These are phyloP conservation scores for Sarcomyxa edulis DNA, from an alignment of 768 basidiomycete genomes.

Conservation along the genomic window DNA sequence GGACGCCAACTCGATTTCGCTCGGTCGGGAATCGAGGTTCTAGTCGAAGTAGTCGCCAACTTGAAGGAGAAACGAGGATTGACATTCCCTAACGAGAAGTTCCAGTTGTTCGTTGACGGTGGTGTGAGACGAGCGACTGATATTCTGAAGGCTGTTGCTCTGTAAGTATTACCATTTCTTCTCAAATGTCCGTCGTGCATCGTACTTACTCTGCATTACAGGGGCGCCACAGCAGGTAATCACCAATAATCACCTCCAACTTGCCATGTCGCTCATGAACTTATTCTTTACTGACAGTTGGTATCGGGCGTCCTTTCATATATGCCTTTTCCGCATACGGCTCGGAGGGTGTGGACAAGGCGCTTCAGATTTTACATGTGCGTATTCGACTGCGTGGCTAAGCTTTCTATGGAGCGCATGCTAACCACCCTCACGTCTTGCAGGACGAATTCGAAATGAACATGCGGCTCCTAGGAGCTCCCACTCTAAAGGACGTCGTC, in stretches of 20 bases:
- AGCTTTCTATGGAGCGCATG: background rate
- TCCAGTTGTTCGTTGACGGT: slow-evolving; percentile 91
- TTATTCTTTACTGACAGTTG: no score
- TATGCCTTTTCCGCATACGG: slow-evolving; percentile 92
- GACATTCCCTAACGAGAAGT: slow-evolving; percentile 69
- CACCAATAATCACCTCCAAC: no score
- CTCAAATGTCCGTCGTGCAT: no score
- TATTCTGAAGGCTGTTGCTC: slow-evolving; percentile 80
- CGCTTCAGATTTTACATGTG: slow-evolving; percentile 73
- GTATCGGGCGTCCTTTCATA: slow-evolving; percentile 81
- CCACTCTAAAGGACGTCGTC: slow-evolving; percentile 69
- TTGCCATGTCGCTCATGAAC: no score
- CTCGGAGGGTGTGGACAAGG: slow-evolving; percentile 77
- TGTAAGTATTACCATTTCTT: slow-evolving; percentile 20
- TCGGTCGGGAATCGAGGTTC: slow-evolving; percentile 85
- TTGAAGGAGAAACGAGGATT: slow-evolving; percentile 64
- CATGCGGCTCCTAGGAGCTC: slow-evolving; percentile 86
- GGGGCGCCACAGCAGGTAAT: no score
- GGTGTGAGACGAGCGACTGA: slow-evolving; percentile 90
- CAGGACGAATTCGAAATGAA: slow-evolving; percentile 99
- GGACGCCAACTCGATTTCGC: slow-evolving; percentile 77
- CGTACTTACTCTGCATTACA: no score
- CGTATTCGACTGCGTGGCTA: slow-evolving; percentile 11
- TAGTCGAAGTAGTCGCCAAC: slow-evolving; percentile 77
- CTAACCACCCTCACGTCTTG: background rate